phyloP scores from a whole-genome alignment of 345 rosid species.

The Citrus maxima region DNA sequence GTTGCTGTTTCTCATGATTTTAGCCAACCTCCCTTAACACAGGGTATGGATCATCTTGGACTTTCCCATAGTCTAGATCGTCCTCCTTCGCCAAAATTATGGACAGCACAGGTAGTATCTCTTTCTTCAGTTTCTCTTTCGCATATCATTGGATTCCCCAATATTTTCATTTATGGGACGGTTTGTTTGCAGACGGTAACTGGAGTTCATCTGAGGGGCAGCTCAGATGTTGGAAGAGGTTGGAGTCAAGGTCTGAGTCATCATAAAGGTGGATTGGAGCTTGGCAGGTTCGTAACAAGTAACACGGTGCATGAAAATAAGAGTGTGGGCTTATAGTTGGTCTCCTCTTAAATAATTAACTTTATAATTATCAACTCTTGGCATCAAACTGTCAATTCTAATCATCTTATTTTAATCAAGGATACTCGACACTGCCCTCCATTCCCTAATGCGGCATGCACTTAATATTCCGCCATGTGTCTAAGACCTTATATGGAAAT shows the following conservation, averaged over 20 bases:
- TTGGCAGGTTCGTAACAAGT: constrained; percentile 55
- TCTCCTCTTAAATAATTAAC: neutral
- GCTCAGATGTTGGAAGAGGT: constrained; percentile 48
- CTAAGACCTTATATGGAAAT: neutral
- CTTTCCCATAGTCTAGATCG: constrained; percentile 40
- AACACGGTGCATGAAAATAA: neutral
- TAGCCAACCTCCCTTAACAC: constrained; percentile 28
- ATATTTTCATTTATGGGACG: neutral
- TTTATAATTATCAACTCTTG: neutral
- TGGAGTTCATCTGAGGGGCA: constrained; percentile 45
- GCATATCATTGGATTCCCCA: neutral
- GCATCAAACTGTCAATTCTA: neutral
- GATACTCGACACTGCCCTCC: neutral
- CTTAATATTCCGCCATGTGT: neutral
- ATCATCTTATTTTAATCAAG: neutral
- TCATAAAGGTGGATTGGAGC: constrained; percentile 53
- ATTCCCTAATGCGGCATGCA: neutral
- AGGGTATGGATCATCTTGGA: constrained; percentile 45
- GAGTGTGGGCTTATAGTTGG: neutral
- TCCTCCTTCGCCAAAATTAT: constrained; percentile 44
- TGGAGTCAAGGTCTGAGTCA: constrained; percentile 52
- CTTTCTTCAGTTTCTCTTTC: neutral
- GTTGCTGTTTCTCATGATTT: constrained; percentile 37
- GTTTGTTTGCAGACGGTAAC: constrained; percentile 35
- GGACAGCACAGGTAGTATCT: constrained; percentile 63